Conservation (phyloP, 306 rosid species). For the Ochetophila trinervis region DNA sequence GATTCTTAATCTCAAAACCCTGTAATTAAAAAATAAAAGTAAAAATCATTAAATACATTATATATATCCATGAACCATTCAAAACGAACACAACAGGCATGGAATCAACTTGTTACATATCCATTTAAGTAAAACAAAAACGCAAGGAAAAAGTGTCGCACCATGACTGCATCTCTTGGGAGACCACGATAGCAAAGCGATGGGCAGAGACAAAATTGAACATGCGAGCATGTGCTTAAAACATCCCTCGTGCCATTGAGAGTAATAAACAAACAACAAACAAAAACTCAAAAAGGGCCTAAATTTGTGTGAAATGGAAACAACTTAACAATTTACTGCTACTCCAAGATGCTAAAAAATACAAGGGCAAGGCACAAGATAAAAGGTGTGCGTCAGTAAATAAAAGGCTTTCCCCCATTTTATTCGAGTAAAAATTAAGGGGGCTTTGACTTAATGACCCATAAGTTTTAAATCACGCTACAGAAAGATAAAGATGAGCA, state of each 20-base stretch:
- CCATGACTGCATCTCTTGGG: slow-evolving; percentile 30
- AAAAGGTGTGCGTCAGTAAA: slow-evolving; percentile 1
- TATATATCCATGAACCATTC: too few relatives aligned
- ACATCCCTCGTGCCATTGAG: slow-evolving; percentile 43
- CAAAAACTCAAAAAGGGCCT: slow-evolving; percentile 35
- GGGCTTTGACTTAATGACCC: too few relatives aligned
- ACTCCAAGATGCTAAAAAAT: slow-evolving; percentile 11
- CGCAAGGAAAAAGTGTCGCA: slow-evolving; percentile 30
- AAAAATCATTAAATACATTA: too few relatives aligned
- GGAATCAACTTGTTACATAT: too few relatives aligned
- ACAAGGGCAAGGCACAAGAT: neutral
- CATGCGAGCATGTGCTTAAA: slow-evolving; percentile 14
- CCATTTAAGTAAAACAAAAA: slow-evolving; percentile 16
- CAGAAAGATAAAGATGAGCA: too few relatives aligned
- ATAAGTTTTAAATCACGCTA: too few relatives aligned
- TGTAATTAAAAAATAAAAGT: too few relatives aligned
- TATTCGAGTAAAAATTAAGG: too few relatives aligned
- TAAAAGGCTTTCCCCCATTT: too few relatives aligned
- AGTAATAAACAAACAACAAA: slow-evolving; percentile 31
- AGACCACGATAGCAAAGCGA: slow-evolving; percentile 24
- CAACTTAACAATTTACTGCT: slow-evolving; percentile 18
- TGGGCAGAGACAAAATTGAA: slow-evolving; percentile 24
- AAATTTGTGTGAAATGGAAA: slow-evolving; percentile 20
- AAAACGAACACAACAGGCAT: too few relatives aligned
- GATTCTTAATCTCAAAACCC: too few relatives aligned